phyloP scores from a whole-genome alignment of 805 yeast genomes.

The Candida easanensis region DNA sequence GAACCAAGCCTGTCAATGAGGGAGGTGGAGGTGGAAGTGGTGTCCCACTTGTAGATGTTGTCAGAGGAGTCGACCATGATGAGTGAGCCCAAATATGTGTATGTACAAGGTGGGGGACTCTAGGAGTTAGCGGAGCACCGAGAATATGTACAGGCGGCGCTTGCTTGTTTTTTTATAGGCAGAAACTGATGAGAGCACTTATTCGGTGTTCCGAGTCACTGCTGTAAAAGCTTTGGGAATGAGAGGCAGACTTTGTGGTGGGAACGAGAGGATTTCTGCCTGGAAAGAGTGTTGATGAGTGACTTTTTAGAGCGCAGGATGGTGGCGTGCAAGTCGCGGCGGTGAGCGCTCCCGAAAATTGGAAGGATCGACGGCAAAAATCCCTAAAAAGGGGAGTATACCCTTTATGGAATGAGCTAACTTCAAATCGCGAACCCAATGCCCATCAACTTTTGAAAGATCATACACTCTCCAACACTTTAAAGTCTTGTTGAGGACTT shows the following conservation, averaged over 20 bases:
- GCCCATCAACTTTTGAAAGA: no score
- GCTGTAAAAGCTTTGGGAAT: no score
- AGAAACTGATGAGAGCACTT: no score
- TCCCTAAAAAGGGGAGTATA: no score
- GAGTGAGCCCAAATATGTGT: neutral
- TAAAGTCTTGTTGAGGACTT: neutral
- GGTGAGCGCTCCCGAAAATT: no score
- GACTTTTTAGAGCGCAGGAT: no score
- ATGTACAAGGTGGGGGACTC: conserved; percentile 6
- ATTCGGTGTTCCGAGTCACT: no score
- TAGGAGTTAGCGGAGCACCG: neutral
- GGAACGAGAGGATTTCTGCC: neutral
- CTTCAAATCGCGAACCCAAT: no score
- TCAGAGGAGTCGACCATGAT: neutral
- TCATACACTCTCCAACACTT: neutral
- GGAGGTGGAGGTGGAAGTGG: conserved; percentile 6
- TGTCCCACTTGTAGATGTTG: conserved; percentile 13
- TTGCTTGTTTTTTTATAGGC: no score
- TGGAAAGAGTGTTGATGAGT: neutral
- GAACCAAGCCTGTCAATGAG: conserved; percentile 13
- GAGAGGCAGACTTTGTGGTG: no score
- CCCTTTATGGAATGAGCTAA: no score
- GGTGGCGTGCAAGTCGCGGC: no score
- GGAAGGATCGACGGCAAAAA: neutral
- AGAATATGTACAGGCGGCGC: conserved; percentile 10